A percentile compares a stretch with the other conserved stretches of the same genome.
Conservation (phyloP, 495 filamentous ascomycete species). For the Penicillium alfredii region DNA sequence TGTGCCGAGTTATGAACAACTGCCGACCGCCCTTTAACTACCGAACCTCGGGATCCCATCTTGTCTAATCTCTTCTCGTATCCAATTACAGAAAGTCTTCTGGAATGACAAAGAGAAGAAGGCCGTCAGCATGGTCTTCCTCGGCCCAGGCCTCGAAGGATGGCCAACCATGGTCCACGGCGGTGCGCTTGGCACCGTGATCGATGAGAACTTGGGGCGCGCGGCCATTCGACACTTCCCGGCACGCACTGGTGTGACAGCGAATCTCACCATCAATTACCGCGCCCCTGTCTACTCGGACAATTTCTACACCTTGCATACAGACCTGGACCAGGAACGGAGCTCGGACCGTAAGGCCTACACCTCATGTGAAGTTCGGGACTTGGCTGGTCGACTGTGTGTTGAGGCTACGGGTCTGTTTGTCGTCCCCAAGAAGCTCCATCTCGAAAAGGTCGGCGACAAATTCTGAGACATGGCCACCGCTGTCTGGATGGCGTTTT, state of each 20-base stretch:
- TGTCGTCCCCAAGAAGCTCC: conserved; percentile 52
- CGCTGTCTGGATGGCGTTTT: too few species aligned
- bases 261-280: conserved; percentile 61
- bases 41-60: conserved; percentile 16
- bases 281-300: conserved; percentile 49
- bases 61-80: conserved; percentile 23
- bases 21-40: conserved; percentile 8
- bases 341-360: conserved; percentile 59
- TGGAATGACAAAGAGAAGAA: conserved; percentile 45
- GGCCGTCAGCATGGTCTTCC: conserved; percentile 52
- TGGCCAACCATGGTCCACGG: conserved; percentile 79
- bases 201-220: conserved; percentile 56
- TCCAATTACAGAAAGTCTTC: conserved; percentile 37
- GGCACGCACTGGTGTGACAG: conserved; percentile 51
- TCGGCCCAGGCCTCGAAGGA: conserved; percentile 57
- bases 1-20: too few species aligned
- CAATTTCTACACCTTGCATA: conserved; percentile 59
- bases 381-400: conserved; percentile 44
- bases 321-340: conserved; percentile 36
- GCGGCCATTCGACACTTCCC: conserved; percentile 37
- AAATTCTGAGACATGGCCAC: conserved; percentile 30
- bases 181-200: conserved; percentile 61
- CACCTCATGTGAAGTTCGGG: conserved; percentile 51
- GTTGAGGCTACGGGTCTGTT: conserved; percentile 58
- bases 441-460: conserved; percentile 40